These are phyloP conservation scores for Diplodia scrobiculata DNA, from an alignment of 2,329 filamentous ascomycete species.

Conservation along the genomic window DNA sequence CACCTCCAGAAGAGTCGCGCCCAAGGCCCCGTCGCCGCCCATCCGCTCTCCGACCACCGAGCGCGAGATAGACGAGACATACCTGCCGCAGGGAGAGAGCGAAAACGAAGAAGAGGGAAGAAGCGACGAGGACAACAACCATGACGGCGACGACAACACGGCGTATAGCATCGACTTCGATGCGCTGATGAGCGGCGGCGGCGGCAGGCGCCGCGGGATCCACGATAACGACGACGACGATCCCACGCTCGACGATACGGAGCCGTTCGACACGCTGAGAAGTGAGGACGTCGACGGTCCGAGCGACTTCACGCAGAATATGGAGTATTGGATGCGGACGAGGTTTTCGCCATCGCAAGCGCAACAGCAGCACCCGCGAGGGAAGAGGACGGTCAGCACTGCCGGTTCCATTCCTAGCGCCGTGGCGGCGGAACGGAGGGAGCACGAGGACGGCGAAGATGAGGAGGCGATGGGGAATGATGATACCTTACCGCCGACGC, in stretches of 20 bases:
- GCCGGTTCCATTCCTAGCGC: not conserved
- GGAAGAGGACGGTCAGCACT: not conserved
- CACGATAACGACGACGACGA: conserved; percentile 40
- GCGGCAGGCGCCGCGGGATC: not conserved
- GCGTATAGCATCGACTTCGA: conserved; percentile 46
- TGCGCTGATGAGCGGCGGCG: conserved; percentile 40
- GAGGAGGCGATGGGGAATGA: conserved; percentile 30
- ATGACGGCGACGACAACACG: conserved; percentile 18
- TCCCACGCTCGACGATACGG: conserved; percentile 37
- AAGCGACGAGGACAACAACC: not conserved
- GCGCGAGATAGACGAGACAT: not conserved
- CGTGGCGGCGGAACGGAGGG: not conserved
- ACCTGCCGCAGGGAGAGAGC: not conserved
- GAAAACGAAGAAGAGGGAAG: not conserved
- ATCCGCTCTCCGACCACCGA: not conserved
- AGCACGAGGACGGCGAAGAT: conserved; percentile 28
- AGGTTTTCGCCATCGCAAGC: conserved; percentile 34
- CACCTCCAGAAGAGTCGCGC: not conserved
- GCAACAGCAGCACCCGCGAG: conserved; percentile 11
- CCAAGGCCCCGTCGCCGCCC: not conserved
- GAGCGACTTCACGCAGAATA: conserved; percentile 49
- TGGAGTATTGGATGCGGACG: conserved; percentile 49
- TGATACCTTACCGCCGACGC: not conserved
- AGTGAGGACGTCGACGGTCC: conserved; percentile 48
- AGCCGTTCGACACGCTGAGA: conserved; percentile 42